phyloP scores from a whole-genome alignment of 441 rosid species.

The Euphorbia corollata region DNA sequence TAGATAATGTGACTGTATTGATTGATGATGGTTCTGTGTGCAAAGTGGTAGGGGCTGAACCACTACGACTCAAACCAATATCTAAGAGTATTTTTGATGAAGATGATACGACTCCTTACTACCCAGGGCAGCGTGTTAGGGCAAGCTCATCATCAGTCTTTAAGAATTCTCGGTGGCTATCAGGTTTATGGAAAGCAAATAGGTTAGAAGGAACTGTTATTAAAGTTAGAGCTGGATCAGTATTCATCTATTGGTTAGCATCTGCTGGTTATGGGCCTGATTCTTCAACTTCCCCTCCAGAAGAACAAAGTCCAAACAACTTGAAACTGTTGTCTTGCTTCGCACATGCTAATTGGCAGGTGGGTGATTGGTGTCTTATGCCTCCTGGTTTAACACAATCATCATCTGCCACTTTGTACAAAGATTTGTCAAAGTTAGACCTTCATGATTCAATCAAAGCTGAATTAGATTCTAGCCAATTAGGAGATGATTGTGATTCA shows the following conservation, averaged over 20 bases:
- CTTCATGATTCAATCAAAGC: conserved; percentile 41
- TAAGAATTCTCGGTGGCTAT: conserved; percentile 72
- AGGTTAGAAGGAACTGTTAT: conserved; percentile 89
- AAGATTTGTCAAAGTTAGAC: conserved; percentile 42
- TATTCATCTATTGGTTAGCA: conserved; percentile 89
- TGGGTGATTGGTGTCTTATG: conserved; percentile 88
- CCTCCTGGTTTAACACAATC: conserved; percentile 38
- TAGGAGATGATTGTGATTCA: conserved; percentile 30
- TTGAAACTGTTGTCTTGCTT: conserved; percentile 77
- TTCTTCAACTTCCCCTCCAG: conserved; percentile 80
- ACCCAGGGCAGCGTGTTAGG: conserved; percentile 92
- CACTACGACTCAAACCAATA: conserved; percentile 59
- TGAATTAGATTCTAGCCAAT: conserved; percentile 29
- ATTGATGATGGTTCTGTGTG: conserved; percentile 93
- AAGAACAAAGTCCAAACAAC: conserved; percentile 82
- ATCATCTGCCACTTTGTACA: conserved; percentile 41
- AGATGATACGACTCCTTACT: conserved; percentile 71
- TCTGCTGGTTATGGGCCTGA: conserved; percentile 88
- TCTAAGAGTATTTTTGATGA: conserved; percentile 70
- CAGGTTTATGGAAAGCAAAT: conserved; percentile 83
- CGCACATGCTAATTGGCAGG: conserved; percentile 90
- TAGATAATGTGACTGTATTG: conserved; percentile 85
- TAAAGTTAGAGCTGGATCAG: conserved; percentile 75
- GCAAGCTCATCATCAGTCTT: conserved; percentile 79
- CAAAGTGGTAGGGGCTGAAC: conserved; percentile 78